Evolutionary conservation across 306 rosid genomes (phyloP).

Genomic region (Sindora glabra): DNA sequence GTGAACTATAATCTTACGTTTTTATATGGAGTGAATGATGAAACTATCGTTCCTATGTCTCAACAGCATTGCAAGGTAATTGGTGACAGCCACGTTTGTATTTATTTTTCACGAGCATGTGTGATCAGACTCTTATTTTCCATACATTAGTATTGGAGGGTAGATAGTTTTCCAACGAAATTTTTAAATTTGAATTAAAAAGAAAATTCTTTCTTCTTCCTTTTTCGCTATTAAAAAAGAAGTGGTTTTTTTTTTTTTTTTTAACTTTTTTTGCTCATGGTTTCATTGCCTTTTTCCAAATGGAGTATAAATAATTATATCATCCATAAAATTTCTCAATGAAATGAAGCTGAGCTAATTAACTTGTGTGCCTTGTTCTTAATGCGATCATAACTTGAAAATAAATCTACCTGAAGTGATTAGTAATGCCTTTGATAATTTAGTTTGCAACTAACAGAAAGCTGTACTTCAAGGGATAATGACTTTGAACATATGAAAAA

Average conservation of each 20-base stretch:
- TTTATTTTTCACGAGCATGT: neutral
- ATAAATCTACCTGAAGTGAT: neutral
- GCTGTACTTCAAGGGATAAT: neutral
- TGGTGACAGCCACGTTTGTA: slow-evolving; percentile 1
- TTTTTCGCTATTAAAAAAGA: no score
- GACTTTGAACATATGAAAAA: neutral
- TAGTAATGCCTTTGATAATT: neutral
- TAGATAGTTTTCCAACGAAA: no score
- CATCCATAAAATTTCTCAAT: neutral
- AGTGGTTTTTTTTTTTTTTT: no score
- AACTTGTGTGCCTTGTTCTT: no score
- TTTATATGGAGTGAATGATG: slow-evolving; percentile 75
- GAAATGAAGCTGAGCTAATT: no score
- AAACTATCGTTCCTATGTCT: slow-evolving; percentile 69
- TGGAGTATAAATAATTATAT: no score
- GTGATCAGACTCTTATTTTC: neutral
- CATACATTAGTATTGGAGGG: neutral
- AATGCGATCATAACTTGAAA: neutral
- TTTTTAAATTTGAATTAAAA: no score
- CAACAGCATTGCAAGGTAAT: slow-evolving; percentile 75
- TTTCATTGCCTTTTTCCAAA: no score
- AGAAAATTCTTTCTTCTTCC: no score
- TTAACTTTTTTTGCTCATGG: no score
- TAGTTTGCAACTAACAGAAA: neutral
- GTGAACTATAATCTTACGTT: neutral